These are phyloP conservation scores for Thecaphora thlaspeos DNA, from an alignment of 1,284 basidiomycete genomes.

Conservation along the genomic window DNA sequence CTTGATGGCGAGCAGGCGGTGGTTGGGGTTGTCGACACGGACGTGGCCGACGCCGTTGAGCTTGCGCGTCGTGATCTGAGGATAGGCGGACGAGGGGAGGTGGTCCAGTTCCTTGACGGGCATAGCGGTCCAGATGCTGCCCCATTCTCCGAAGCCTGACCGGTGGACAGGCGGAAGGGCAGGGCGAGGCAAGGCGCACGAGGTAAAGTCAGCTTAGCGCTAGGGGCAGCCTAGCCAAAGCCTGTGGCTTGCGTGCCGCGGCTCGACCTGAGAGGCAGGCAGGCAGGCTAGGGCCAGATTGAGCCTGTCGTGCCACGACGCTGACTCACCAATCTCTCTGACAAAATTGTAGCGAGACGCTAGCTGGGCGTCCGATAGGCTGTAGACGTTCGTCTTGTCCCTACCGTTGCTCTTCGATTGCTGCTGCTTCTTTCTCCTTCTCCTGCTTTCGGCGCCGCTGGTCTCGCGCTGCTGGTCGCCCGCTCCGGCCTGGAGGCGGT, in stretches of 20 bases:
- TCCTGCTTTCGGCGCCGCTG: too few relatives aligned
- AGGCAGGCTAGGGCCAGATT: too few relatives aligned
- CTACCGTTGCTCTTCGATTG: background rate
- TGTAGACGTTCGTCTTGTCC: conserved; percentile 20
- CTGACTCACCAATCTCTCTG: conserved; percentile 34
- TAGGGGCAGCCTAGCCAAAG: too few relatives aligned
- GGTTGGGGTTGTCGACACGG: conserved; percentile 18
- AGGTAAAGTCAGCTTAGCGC: too few relatives aligned
- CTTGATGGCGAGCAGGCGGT: conserved; percentile 36
- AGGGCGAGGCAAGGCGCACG: background rate
- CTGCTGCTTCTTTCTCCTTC: too few relatives aligned
- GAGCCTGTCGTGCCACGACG: too few relatives aligned
- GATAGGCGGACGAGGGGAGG: conserved; percentile 23
- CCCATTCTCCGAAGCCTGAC: conserved; percentile 37
- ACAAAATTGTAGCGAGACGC: conserved; percentile 32
- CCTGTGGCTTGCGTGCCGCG: too few relatives aligned
- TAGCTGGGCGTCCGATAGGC: conserved; percentile 30
- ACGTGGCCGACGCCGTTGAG: conserved; percentile 18
- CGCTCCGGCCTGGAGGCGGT: too few relatives aligned
- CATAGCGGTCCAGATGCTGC: conserved; percentile 25
- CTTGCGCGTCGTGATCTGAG: conserved; percentile 17
- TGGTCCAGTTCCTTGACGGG: conserved; percentile 23
- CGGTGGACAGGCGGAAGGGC: background rate
- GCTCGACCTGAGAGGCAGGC: too few relatives aligned
- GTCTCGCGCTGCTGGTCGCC: too few relatives aligned